Base-by-base conservation (phyloP, 805 yeast genomes). In the Yarrowia sp. region DNA sequence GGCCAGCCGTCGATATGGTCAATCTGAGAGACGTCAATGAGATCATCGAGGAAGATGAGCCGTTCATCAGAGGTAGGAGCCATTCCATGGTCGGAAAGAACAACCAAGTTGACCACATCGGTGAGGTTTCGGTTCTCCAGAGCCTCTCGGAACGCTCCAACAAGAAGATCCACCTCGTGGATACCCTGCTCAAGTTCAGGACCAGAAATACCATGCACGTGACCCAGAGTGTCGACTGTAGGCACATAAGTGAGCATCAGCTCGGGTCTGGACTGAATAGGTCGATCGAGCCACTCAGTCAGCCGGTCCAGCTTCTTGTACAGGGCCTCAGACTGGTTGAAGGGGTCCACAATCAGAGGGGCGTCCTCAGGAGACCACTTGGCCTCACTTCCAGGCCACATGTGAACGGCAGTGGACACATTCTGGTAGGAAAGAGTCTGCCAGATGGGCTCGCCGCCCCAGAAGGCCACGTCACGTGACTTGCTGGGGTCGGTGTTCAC, bases 371-470 rank as follows among this genome's bases (percentile, higher is more conserved):
- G 69, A 43, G 78, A 79, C 74, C 84, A 86, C 35, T 84, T 83
- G 8, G 87, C 96, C 73, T 92, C 97, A 70, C 92, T 87, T 1
- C 97, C 97, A 0, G 97, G 97, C 97, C 97, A 93, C 97, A 92
- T 92, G 77, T 92, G 97, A n/a, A 91, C 89, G 0, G 92, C 96
- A 5, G 89, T 78, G 3, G 79, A 79, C 1, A 89, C 83, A 7
- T 87, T 88, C 70, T 89, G 89, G 19, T 77, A 76, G 38, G 81
- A 81, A 0, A 94, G 92, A 0, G 96, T 90, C 41, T 83, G 79
- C 98, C 98, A 93, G 22, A 93, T 74, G 0, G 97, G 95, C 75
- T 91, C 95, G 32, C 97, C 97, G 32, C 92, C 94, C 96, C 97
- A 92, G 83, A 87, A 92, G 26, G 80, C 83, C n/a, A 77, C 79